These are phyloP conservation scores for Pseudonectria foliicola DNA, from an alignment of 2,329 filamentous ascomycete species.

Conservation along the genomic window DNA sequence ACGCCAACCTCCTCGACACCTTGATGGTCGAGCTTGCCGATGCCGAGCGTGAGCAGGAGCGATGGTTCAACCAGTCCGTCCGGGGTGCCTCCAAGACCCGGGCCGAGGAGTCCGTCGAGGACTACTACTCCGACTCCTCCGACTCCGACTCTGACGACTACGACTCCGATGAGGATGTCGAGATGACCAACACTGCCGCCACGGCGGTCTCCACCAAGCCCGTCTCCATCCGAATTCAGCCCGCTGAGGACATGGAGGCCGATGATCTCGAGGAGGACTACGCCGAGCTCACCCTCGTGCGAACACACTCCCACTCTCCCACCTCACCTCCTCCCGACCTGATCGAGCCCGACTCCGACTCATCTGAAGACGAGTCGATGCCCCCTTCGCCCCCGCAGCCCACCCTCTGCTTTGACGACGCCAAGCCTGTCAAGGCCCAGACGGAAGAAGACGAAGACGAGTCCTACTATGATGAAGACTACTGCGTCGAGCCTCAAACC, in stretches of 20 bases:
- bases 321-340: slow-evolving; percentile 60
- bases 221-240: slow-evolving; percentile 27
- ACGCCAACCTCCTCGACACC: slow-evolving; percentile 95
- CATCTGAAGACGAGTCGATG: slow-evolving; percentile 69
- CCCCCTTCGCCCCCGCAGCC: slow-evolving; percentile 60
- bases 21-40: slow-evolving; percentile 90
- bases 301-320: slow-evolving; percentile 55
- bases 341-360: slow-evolving; percentile 61
- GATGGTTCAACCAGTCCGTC: slow-evolving; percentile 96
- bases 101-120: slow-evolving; percentile 65
- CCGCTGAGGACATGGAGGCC: slow-evolving; percentile 40
- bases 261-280: slow-evolving; percentile 59
- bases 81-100: slow-evolving; percentile 58
- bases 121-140: slow-evolving; percentile 57
- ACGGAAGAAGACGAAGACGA: slow-evolving; percentile 34
- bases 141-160: slow-evolving; percentile 44
- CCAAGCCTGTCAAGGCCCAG: slow-evolving; percentile 43
- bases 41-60: slow-evolving; percentile 91
- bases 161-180: slow-evolving; percentile 49
- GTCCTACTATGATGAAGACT: slow-evolving; percentile 45
- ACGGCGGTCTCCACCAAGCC: slow-evolving; percentile 39
- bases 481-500: slow-evolving; percentile 46
- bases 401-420: slow-evolving; percentile 51
- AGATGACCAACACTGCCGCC: slow-evolving; percentile 45
- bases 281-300: slow-evolving; percentile 58